These are phyloP conservation scores for Moelleriella libera DNA, from an alignment of 2,329 filamentous ascomycete genomes.

Conservation along the genomic window DNA sequence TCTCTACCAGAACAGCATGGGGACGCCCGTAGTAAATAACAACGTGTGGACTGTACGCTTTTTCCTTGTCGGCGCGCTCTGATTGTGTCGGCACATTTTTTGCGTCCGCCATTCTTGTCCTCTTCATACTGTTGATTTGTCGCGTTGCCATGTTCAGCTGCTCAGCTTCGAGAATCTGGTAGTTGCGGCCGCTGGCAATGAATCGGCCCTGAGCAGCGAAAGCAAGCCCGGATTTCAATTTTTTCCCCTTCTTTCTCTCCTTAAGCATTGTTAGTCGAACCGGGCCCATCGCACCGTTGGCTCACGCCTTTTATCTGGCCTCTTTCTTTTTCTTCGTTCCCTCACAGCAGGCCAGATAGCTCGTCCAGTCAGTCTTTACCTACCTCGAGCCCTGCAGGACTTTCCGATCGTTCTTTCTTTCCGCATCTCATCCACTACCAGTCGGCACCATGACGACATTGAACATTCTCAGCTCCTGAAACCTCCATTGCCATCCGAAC, in stretches of 20 bases:
- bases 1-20: neutral
- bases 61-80: neutral
- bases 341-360: neutral
- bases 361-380: neutral
- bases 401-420: neutral
- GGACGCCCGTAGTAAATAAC: neutral
- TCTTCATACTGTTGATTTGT: neutral
- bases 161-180: neutral
- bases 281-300: too few relatives aligned
- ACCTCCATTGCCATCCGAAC: constrained; percentile 4
- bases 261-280: too few relatives aligned
- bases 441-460: constrained; percentile 4
- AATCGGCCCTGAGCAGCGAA: neutral
- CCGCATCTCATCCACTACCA: neutral
- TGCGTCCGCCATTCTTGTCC: too few relatives aligned
- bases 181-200: neutral
- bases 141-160: neutral
- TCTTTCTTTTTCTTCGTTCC: too few relatives aligned
- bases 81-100: too few relatives aligned
- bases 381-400: neutral
- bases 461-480: neutral
- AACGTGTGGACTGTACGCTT: neutral
- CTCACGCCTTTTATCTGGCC: too few relatives aligned
- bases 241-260: neutral
- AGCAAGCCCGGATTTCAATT: neutral